A percentile compares a stretch with the other conserved stretches of the same genome.
phyloP scores from a whole-genome alignment of 2,329 filamentous ascomycete genomes.

The Apiospora saccharicola region DNA sequence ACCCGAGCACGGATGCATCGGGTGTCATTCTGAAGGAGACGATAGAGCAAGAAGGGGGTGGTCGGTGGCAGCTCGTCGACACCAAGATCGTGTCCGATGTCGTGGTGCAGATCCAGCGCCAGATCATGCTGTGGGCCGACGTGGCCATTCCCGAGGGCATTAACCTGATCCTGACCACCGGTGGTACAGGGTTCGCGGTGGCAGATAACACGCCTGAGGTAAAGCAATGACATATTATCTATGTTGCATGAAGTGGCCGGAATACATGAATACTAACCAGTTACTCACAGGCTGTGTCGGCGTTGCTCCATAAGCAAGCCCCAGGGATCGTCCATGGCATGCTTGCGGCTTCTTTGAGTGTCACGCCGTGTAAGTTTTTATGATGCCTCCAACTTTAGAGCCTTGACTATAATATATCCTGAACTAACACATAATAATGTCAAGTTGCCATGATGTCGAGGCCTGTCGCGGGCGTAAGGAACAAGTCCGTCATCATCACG shows the following conservation, averaged over 20 bases:
- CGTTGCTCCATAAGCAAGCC: slow-evolving; percentile 83
- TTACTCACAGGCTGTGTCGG: slow-evolving; percentile 70
- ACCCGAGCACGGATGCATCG: slow-evolving; percentile 81
- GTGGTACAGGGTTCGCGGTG: slow-evolving; percentile 90
- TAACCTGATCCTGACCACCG: slow-evolving; percentile 87
- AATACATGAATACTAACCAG: neutral
- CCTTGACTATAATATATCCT: neutral
- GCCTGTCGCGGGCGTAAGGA: slow-evolving; percentile 86
- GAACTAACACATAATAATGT: slow-evolving; percentile 28
- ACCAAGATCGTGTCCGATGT: slow-evolving; percentile 83
- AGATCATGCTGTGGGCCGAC: slow-evolving; percentile 79
- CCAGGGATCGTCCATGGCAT: slow-evolving; percentile 95
- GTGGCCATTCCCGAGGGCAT: slow-evolving; percentile 56
- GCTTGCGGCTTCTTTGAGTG: slow-evolving; percentile 81
- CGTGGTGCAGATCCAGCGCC: slow-evolving; percentile 75
- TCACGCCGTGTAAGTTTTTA: slow-evolving; percentile 82
- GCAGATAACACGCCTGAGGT: slow-evolving; percentile 91
- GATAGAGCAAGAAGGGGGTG: slow-evolving; percentile 70
- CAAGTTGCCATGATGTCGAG: slow-evolving; percentile 95
- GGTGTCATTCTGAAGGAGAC: slow-evolving; percentile 71
- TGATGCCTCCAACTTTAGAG: neutral
- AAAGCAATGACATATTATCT: no score
- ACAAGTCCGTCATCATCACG: slow-evolving; percentile 84
- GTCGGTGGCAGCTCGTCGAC: slow-evolving; percentile 74
- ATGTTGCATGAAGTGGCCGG: no score